These are phyloP conservation scores for Laguncularia racemosa DNA, from an alignment of 345 rosid genomes.

Conservation along the genomic window DNA sequence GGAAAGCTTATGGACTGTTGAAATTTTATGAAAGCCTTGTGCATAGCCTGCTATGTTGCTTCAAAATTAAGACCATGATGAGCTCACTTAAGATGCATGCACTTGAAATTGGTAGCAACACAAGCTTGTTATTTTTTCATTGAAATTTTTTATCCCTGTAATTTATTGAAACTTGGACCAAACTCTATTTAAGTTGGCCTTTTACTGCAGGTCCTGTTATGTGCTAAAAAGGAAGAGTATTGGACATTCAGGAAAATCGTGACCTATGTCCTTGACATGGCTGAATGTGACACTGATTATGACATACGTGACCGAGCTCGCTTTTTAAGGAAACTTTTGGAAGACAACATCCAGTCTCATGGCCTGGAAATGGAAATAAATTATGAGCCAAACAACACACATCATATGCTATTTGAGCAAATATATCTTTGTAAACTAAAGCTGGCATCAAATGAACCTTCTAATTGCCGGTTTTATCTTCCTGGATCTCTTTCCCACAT, in stretches of 20 bases:
- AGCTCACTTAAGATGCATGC: too few species aligned
- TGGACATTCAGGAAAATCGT: slow-evolving; percentile 39
- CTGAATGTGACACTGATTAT: slow-evolving; percentile 72
- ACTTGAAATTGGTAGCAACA: too few species aligned
- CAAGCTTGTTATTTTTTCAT: too few species aligned
- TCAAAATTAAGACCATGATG: too few species aligned
- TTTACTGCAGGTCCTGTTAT: slow-evolving; percentile 46
- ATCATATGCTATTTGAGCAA: slow-evolving; percentile 39
- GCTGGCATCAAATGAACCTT: slow-evolving; percentile 26
- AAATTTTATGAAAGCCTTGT: too few species aligned
- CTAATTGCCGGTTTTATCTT: slow-evolving; percentile 65
- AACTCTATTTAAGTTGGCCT: slow-evolving; percentile 7
- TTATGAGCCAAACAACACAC: slow-evolving; percentile 25
- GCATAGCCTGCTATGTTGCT: too few species aligned
- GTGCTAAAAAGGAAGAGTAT: slow-evolving; percentile 45
- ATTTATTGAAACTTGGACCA: not conserved
- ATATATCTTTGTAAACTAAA: slow-evolving; percentile 50
- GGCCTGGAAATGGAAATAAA: slow-evolving; percentile 30
- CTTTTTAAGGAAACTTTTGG: slow-evolving; percentile 49
- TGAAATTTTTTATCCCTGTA: not conserved
- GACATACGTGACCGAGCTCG: slow-evolving; percentile 95
- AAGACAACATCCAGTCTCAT: slow-evolving; percentile 27
- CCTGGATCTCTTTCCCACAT: slow-evolving; percentile 97
- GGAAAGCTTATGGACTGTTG: too few species aligned
- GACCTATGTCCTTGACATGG: slow-evolving; percentile 77